These are phyloP conservation scores for Cyberlindnera xylosilytica DNA, from an alignment of 805 yeast species.

Conservation along the genomic window DNA sequence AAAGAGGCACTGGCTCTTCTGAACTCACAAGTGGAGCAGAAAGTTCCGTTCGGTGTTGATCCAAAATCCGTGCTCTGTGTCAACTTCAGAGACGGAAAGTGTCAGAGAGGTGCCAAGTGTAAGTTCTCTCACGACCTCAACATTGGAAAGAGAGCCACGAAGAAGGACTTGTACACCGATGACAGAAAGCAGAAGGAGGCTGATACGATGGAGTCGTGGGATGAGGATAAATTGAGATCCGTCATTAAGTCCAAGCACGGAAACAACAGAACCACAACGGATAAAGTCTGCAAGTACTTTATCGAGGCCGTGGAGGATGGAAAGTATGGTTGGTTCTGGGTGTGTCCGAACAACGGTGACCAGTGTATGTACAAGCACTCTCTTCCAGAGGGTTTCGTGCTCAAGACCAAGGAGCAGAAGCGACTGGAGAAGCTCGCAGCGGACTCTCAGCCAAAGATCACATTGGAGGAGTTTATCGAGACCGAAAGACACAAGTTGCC, in stretches of 20 bases:
- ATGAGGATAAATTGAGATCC: conserved; percentile 86
- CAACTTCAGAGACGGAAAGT: conserved; percentile 79
- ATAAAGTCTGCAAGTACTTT: conserved; percentile 88
- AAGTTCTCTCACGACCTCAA: conserved; percentile 88
- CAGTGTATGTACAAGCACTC: conserved; percentile 94
- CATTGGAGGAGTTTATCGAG: conserved; percentile 94
- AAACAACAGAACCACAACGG: conserved; percentile 90
- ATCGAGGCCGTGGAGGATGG: conserved; percentile 97
- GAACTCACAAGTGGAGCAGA: conserved; percentile 68
- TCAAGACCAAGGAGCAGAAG: conserved; percentile 96
- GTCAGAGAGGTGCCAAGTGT: conserved; percentile 81
- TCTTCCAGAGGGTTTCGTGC: conserved; percentile 92
- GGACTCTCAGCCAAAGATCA: conserved; percentile 82
- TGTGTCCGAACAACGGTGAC: conserved; percentile 91
- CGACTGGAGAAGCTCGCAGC: conserved; percentile 81
- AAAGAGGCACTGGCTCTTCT: conserved; percentile 80
- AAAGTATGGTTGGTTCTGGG: conserved; percentile 99
- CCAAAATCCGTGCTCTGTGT: conserved; percentile 93
- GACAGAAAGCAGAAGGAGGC: conserved; percentile 64
- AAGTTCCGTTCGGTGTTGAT: conserved; percentile 95
- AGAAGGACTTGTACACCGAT: conserved; percentile 91
- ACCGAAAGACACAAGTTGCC: conserved; percentile 87
- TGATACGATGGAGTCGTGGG: conserved; percentile 97
- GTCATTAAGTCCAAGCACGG: conserved; percentile 93
- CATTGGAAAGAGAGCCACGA: conserved; percentile 82